phyloP scores from a whole-genome alignment of 2,329 filamentous ascomycete species.

The Aspergillus latus region DNA sequence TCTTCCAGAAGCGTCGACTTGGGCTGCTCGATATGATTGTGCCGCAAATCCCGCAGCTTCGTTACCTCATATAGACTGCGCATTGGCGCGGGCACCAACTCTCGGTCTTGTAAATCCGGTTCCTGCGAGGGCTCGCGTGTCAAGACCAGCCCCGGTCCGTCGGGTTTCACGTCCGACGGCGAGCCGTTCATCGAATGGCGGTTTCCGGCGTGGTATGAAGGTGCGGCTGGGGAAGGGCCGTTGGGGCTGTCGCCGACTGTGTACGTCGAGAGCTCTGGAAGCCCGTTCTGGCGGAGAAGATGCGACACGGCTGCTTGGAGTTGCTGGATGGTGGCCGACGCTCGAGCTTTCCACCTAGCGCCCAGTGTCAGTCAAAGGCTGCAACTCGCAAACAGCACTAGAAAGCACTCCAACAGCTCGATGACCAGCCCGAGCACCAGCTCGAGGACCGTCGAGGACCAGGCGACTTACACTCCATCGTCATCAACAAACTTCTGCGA shows the following conservation, averaged over 20 bases:
- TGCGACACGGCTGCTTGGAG: conserved; percentile 9
- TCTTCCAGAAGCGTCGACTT: conserved; percentile 26
- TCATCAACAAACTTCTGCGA: conserved; percentile 15
- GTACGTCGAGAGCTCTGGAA: not conserved
- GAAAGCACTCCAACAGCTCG: too few relatives aligned
- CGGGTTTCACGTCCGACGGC: too few relatives aligned
- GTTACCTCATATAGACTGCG: too few relatives aligned
- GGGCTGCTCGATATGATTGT: conserved; percentile 5
- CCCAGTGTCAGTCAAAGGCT: not conserved
- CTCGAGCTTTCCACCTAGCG: conserved; percentile 12
- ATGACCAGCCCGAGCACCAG: too few relatives aligned
- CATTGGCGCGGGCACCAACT: too few relatives aligned
- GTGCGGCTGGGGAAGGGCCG: too few relatives aligned
- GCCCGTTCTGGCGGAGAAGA: conserved; percentile 6
- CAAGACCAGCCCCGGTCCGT: too few relatives aligned
- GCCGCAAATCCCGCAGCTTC: not conserved
- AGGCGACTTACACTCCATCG: not conserved
- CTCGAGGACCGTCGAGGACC: not conserved
- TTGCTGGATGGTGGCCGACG: conserved; percentile 8
- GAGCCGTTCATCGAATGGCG: too few relatives aligned
- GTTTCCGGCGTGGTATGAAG: too few relatives aligned
- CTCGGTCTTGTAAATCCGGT: too few relatives aligned
- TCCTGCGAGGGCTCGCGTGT: too few relatives aligned
- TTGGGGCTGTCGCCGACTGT: not conserved
- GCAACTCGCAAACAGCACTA: too few relatives aligned